These are phyloP conservation scores for Botrytis porri DNA, from an alignment of 2,329 filamentous ascomycete genomes.

Conservation along the genomic window DNA sequence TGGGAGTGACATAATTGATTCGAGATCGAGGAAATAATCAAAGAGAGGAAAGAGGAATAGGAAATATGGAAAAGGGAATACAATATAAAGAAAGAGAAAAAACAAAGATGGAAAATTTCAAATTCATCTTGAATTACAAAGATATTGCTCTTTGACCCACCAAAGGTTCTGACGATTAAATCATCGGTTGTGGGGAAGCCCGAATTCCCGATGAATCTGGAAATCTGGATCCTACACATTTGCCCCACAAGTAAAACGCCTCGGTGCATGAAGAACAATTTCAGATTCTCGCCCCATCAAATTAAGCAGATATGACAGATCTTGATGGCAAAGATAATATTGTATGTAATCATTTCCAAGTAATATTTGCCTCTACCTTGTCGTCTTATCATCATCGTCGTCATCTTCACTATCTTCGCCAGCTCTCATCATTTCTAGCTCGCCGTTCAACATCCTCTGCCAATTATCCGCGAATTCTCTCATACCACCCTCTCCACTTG, in stretches of 20 bases:
- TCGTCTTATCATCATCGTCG: constrained; percentile 25
- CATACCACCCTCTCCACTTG: constrained; percentile 70
- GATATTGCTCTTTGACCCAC: constrained; percentile 9
- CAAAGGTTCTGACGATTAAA: background rate
- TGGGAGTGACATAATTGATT: constrained; percentile 26
- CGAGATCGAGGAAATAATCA: background rate
- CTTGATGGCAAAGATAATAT: background rate
- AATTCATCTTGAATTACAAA: background rate
- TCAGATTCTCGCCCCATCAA: background rate
- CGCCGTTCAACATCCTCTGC: constrained; percentile 56
- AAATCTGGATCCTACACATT: constrained; percentile 12
- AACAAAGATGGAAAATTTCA: background rate
- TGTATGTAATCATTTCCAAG: background rate
- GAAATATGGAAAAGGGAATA: background rate
- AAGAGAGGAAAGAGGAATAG: background rate
- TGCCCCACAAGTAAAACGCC: constrained; percentile 7
- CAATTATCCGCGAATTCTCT: constrained; percentile 76
- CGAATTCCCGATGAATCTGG: constrained; percentile 14
- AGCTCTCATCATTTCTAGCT: constrained; percentile 39
- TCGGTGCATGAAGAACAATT: constrained; percentile 6
- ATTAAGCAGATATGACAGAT: background rate
- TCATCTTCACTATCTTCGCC: constrained; percentile 43
- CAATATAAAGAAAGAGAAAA: background rate
- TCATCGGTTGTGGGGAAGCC: background rate
- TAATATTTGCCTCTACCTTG: background rate